Conservation (phyloP, 139 green algal species). For the Bryopsis sp. region DNA sequence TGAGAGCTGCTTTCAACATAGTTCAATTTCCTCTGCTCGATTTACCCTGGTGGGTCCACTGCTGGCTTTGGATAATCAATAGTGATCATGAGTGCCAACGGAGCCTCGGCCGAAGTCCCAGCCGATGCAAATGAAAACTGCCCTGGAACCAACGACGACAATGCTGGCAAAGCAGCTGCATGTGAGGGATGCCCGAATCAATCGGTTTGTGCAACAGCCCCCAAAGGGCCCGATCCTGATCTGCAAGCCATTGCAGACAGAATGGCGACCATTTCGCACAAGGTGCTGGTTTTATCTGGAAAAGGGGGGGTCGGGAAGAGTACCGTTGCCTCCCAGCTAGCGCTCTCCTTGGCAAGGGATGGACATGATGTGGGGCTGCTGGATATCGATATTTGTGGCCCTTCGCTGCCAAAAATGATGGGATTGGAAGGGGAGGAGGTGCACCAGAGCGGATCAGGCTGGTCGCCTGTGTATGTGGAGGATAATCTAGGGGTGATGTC, state of each 20-base stretch:
- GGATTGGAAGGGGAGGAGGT: constrained; percentile 57
- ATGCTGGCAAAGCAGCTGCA: constrained; percentile 66
- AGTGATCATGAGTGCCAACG: too few relatives aligned
- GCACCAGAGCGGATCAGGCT: constrained; percentile 74
- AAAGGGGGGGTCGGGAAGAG: constrained; percentile 98
- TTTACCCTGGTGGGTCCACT: too few relatives aligned
- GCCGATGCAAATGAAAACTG: constrained; percentile 51
- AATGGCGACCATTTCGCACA: constrained; percentile 72
- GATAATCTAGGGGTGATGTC: constrained; percentile 97
- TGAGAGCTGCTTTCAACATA: too few relatives aligned
- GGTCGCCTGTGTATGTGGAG: constrained; percentile 85
- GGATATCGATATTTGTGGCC: constrained; percentile 98
- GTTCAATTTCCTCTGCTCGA: too few relatives aligned
- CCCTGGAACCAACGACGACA: constrained; percentile 59
- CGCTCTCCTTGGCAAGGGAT: constrained; percentile 66
- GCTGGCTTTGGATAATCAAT: too few relatives aligned
- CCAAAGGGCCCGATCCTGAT: constrained; percentile 83
- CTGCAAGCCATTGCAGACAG: constrained; percentile 59
- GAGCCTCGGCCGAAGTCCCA: too few relatives aligned
- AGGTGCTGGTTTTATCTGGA: constrained; percentile 90
- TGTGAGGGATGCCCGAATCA: constrained; percentile 94
- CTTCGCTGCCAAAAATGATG: constrained; percentile 87
- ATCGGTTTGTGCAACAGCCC: constrained; percentile 67
- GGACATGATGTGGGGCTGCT: constrained; percentile 87
- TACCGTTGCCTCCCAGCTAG: constrained; percentile 88